phyloP scores from a whole-genome alignment of 192 early-diverging fungal species.

The Pilobolus umbonatus region DNA sequence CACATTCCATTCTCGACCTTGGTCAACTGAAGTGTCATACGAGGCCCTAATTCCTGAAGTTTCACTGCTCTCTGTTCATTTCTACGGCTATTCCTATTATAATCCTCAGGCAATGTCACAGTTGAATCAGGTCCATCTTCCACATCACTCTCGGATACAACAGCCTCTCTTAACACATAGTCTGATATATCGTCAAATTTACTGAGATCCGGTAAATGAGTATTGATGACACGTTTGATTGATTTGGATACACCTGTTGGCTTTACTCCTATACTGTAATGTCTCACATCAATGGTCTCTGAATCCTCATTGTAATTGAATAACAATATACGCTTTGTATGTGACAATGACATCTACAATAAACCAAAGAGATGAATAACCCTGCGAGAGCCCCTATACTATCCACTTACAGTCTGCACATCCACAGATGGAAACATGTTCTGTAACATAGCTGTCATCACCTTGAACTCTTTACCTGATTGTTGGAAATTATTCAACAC shows the following conservation, averaged over 20 bases:
- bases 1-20: conserved; percentile 91
- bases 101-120: conserved; percentile 80
- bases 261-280: conserved; percentile 87
- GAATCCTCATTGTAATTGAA: conserved; percentile 87
- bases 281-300: conserved; percentile 85
- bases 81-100: conserved; percentile 67
- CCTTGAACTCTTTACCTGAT: conserved; percentile 73
- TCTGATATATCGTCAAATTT: conserved; percentile 89
- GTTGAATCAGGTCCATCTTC: conserved; percentile 88
- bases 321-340: conserved; percentile 87
- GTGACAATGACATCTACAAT: conserved; percentile 76
- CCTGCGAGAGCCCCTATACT: not conserved
- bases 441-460: conserved; percentile 93
- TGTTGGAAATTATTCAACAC: conserved; percentile 78
- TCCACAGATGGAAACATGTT: conserved; percentile 97
- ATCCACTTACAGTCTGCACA: conserved; percentile 67
- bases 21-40: conserved; percentile 77
- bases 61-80: conserved; percentile 82
- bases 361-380: not conserved
- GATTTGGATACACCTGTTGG: conserved; percentile 86
- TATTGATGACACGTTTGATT: conserved; percentile 78
- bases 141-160: conserved; percentile 85
- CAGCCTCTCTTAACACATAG: conserved; percentile 78
- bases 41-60: conserved; percentile 86
- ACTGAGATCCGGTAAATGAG: conserved; percentile 71